Evolutionary conservation across 1,284 basidiomycete genomes (phyloP), one percentile per base, ranked within the genome.

Genomic region (Ganoderma lucidum): DNA sequence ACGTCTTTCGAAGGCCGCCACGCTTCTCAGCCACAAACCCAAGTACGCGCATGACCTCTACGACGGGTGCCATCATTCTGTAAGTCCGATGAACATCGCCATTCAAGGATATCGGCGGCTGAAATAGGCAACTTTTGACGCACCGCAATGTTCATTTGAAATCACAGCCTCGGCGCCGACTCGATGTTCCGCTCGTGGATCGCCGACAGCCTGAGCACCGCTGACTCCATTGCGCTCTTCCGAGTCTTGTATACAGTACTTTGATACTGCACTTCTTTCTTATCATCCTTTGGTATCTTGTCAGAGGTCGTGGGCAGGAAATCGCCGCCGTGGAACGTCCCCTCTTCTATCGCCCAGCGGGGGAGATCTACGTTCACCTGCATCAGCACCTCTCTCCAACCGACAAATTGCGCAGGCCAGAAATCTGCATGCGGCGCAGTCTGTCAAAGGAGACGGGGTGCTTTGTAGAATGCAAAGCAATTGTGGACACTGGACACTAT

Each of bases 21-120:
- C 28, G 10, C 35, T 65, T 53, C 64, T 61, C 65, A 30, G 65
- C 65, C 55, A 65, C 55, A 32, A 39, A 62, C 37, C 37, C 65
- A 53, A 62, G 23, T 6, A 66, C 39, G 10, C 59, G 59, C 59
- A 30, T 66, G 65, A 66, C 65, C 59, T 23, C 14, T 19, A 23
- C 23, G 14, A 35, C 6, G 53, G 12, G 30, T 6, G 32, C 30
- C 28, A 56, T 56, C 53, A 56, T 14, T 56, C 3, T 12, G 53
- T 35, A 56, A 56, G 30, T 14, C 30, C 30, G 30, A 30, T 17
- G 30, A 6, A 32, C 23, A 56, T 56, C 30, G 19, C 53, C 53
- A 56, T 56, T 15, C 6, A 56, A 56, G 53, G 53, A 30, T 35
- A 56, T 32, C 6, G 30, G 53, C 32, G 53, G 30, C 17, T 17